A percentile compares a stretch with the other conserved stretches of the same genome.
These are phyloP conservation scores for Pichia sp. DNA, from an alignment of 1,139 yeast genomes.

Conservation along the genomic window DNA sequence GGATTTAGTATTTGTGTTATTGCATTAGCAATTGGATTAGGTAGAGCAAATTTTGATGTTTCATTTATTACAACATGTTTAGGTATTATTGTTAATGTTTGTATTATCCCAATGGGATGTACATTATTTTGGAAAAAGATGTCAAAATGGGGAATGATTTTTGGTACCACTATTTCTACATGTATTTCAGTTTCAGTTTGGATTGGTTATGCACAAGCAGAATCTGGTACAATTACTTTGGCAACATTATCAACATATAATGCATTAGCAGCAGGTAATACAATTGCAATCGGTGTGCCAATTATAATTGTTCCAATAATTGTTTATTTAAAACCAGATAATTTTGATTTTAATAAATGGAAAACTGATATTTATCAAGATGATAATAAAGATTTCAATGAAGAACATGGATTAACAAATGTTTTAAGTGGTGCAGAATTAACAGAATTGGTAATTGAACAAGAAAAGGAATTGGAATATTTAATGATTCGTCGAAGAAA, in stretches of 20 bases:
- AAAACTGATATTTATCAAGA: constrained; percentile 48
- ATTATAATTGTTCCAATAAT: constrained; percentile 58
- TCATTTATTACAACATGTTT: constrained; percentile 80
- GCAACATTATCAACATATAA: constrained; percentile 43
- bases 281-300: constrained; percentile 79
- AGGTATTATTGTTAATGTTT: constrained; percentile 84
- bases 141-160: constrained; percentile 53
- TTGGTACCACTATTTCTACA: constrained; percentile 59
- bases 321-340: constrained; percentile 61
- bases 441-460: constrained; percentile 23
- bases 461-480: constrained; percentile 22
- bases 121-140: constrained; percentile 66
- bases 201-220: constrained; percentile 53
- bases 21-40: constrained; percentile 38
- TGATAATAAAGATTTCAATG: constrained; percentile 49
- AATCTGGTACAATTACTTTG: constrained; percentile 49
- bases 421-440: constrained; percentile 31
- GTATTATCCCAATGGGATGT: constrained; percentile 70
- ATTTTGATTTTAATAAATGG: constrained; percentile 66
- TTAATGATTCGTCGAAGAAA: constrained; percentile 25
- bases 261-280: constrained; percentile 36
- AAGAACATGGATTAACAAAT: constrained; percentile 25
- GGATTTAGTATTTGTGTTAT: constrained; percentile 35
- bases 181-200: constrained; percentile 58
- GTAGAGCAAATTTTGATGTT: constrained; percentile 77